phyloP scores from a whole-genome alignment of 1,139 yeast genomes.

The Saccharomyces uvarum region DNA sequence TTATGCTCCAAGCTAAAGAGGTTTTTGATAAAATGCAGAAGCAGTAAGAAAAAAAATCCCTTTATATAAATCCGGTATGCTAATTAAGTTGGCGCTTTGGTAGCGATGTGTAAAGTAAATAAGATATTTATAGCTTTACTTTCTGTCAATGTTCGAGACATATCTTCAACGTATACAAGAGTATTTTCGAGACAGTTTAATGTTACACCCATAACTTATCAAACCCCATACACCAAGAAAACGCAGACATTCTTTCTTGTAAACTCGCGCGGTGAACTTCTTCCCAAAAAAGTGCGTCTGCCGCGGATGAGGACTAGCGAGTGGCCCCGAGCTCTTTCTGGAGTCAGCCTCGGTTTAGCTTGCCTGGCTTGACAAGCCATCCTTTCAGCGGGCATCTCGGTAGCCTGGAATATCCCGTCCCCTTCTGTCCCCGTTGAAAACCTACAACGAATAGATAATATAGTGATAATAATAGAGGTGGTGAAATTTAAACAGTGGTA shows the following conservation, averaged over 20 bases:
- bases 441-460: background rate
- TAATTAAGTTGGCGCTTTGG: background rate
- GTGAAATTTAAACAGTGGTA: background rate
- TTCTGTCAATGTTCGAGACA: background rate
- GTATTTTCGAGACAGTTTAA: too few species aligned
- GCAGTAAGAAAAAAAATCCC: constrained; percentile 10
- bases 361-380: background rate
- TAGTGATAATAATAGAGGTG: background rate
- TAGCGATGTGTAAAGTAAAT: background rate
- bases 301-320: background rate
- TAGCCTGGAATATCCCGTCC: background rate
- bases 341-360: background rate
- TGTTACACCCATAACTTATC: background rate
- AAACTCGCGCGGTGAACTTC: background rate
- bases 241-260: background rate
- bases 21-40: constrained; percentile 34
- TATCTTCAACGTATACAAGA: too few species aligned
- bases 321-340: too few species aligned
- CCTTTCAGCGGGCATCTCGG: background rate
- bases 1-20: constrained; percentile 35
- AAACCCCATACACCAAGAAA: background rate
- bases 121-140: background rate
- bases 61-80: background rate
- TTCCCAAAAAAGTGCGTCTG: background rate
- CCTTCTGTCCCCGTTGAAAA: background rate